Percentiles rank a stretch among this genome's conserved stretches.
Evolutionary conservation across 164 flowering plant genomes (phyloP).

Genomic region (Taxillus chinensis): DNA sequence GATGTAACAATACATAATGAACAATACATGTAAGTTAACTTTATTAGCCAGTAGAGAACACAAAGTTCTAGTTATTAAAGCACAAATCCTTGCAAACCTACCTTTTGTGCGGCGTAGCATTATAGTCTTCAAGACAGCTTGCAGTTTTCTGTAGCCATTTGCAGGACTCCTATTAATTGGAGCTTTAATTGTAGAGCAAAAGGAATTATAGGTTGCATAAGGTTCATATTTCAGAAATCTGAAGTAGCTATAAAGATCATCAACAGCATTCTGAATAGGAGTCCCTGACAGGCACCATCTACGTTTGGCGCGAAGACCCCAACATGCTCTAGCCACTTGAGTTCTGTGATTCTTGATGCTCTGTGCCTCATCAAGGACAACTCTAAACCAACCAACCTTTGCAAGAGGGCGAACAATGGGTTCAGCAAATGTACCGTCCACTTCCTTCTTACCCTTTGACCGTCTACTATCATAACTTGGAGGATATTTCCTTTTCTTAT

Average conservation of each 20-base stretch:
- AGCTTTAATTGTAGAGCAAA: constrained; percentile 50
- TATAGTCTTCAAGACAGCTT: constrained; percentile 75
- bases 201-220: constrained; percentile 51
- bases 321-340: constrained; percentile 92
- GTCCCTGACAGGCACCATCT: constrained; percentile 98
- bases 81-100: constrained; percentile 7
- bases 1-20: no score
- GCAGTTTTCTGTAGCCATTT: constrained; percentile 69
- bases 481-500: constrained; percentile 56
- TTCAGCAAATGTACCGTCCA: constrained; percentile 38
- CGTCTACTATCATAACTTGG: constrained; percentile 31
- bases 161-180: constrained; percentile 55
- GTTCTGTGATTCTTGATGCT: constrained; percentile 89
- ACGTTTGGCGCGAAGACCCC: constrained; percentile 96
- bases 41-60: no score
- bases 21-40: no score
- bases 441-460: constrained; percentile 36
- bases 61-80: no score
- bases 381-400: constrained; percentile 85
- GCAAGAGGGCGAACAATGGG: constrained; percentile 69
- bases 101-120: constrained; percentile 97
- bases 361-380: constrained; percentile 94
- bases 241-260: constrained; percentile 95
- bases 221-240: constrained; percentile 86
- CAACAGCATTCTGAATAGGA: constrained; percentile 89